A percentile compares a stretch with the other conserved stretches of the same genome.
Conservation (phyloP, 2,329 filamentous ascomycete species). For the Scedosporium dehoogii region DNA sequence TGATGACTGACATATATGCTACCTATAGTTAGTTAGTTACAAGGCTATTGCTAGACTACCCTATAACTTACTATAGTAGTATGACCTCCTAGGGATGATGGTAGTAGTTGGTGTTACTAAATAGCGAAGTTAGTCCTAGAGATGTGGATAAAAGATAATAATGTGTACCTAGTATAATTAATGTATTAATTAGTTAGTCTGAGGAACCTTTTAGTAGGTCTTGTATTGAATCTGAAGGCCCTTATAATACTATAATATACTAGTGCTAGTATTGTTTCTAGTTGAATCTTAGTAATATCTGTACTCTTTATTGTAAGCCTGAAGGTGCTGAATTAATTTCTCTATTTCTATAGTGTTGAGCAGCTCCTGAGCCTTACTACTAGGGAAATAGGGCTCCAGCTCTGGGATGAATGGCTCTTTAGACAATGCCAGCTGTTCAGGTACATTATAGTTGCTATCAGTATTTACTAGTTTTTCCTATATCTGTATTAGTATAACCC, state of each 20-base stretch:
- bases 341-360: neutral
- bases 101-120: neutral
- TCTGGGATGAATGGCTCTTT: neutral
- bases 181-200: neutral
- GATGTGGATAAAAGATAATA: too few species aligned
- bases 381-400: neutral
- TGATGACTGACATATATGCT: too few species aligned
- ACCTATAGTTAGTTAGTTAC: too few species aligned
- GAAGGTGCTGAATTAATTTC: neutral
- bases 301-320: neutral
- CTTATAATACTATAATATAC: neutral
- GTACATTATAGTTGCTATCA: neutral
- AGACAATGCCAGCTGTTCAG: neutral
- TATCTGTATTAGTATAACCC: too few species aligned
- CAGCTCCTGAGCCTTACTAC: neutral
- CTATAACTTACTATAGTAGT: neutral
- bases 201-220: too few species aligned
- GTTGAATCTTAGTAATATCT: neutral
- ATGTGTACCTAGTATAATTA: neutral
- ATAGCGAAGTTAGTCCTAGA: too few species aligned
- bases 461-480: neutral
- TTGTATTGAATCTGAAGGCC: too few species aligned
- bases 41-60: too few species aligned
- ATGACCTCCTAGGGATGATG: neutral
- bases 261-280: neutral